Evolutionary conservation across 768 basidiomycete genomes (phyloP), one percentile per base, ranked within the genome.

Genomic region (Collybia nuda): DNA sequence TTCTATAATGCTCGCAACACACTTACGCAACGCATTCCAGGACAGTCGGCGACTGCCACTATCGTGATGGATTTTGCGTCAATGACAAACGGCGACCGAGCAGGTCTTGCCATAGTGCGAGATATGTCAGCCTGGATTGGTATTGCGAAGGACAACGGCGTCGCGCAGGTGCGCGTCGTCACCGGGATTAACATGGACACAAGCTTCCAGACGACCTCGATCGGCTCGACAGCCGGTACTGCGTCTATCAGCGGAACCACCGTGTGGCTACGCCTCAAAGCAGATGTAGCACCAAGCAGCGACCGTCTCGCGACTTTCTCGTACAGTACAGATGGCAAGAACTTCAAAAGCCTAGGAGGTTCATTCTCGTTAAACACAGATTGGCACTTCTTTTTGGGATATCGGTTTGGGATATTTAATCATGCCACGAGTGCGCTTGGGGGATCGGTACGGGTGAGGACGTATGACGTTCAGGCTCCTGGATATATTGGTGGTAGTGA

Each of bases 1-100:
- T 51, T 54, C 21, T 54, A 50, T 36, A 44, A 47, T 9, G 58
- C 58, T 15, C 58, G 58, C 24, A 60, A 60, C 45, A 60, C 58
- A 3, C 48, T 60, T 26, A 57, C 56, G 12, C 56, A 52, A 40
- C 53, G 58, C 22, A 48, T 47, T 17, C 42, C 54, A 6, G 58
- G 58, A 12, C 58, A 56, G 23, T 47, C 43, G 17, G 52, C 56
- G n/a, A 57, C 48, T 17, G 58, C 36, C 6, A 57, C 56, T 17
- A 60, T 60, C 37, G 45, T 44, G 21, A 45, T 60, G 19, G 51
- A 48, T 35, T 26, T 56, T 40, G 43, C 43, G 9, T 29, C 28
- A 28, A 57, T 60, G 54, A 42, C 43, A 28, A 47, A 53, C 24
- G 58, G 58, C 11, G 58, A 60, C 46, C 53, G 51, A 37, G 51